Percentiles rank a stretch among this genome's conserved stretches.
These are phyloP conservation scores for Gossypium gossypioides DNA, from an alignment of 441 rosid species.

Conservation along the genomic window DNA sequence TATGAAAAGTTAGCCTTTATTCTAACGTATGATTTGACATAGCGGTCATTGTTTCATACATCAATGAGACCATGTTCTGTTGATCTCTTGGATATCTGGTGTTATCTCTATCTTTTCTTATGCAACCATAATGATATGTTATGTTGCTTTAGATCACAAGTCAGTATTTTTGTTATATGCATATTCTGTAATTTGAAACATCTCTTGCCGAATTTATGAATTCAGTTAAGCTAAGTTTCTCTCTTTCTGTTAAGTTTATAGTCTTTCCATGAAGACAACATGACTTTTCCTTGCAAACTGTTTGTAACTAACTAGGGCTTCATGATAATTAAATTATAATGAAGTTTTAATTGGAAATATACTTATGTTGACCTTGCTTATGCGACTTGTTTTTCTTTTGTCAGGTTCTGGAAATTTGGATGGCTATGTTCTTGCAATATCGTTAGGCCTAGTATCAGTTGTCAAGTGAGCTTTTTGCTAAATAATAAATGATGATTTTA, in stretches of 20 bases:
- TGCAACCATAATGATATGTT: not conserved
- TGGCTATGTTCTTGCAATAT: slow-evolving; percentile 64
- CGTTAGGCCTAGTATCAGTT: slow-evolving; percentile 63
- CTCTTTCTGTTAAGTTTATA: not conserved
- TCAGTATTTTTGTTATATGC: not conserved
- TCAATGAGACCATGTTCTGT: not conserved
- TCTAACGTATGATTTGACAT: not conserved
- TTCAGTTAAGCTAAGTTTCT: not conserved
- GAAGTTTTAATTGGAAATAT: slow-evolving; percentile 1
- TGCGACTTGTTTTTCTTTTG: slow-evolving; percentile 4
- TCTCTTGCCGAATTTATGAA: not conserved
- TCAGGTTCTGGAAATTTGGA: slow-evolving; percentile 57
- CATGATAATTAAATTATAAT: not conserved
- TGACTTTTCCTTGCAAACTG: not conserved
- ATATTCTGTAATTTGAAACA: not conserved
- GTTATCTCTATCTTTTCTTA: not conserved
- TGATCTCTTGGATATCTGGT: not conserved
- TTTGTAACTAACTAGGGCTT: not conserved
- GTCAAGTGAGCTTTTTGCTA: slow-evolving; percentile 45
- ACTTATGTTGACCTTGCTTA: not conserved
- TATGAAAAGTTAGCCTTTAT: not conserved
- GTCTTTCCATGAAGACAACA: not conserved
- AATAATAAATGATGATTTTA: not conserved
- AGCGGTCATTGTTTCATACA: not conserved
- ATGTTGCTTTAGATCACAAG: not conserved